Evolutionary conservation across 495 filamentous ascomycete species (phyloP).

Genomic region (Podospora pseudocomata): DNA sequence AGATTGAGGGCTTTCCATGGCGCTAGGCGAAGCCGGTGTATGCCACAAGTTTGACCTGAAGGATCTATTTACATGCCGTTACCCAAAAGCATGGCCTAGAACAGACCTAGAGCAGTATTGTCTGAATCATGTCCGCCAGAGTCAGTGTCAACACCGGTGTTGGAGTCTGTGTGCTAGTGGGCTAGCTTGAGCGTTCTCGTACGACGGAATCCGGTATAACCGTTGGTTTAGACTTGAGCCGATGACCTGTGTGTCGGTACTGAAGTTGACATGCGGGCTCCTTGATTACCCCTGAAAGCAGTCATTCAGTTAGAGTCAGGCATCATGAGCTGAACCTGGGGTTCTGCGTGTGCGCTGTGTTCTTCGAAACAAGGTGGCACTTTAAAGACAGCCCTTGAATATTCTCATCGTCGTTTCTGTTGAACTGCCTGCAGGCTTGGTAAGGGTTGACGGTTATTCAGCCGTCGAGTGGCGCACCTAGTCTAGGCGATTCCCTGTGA

Average conservation of each 20-base stretch:
- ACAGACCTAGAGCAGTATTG: not conserved
- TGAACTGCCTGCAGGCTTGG: not conserved
- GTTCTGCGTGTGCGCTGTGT: not conserved
- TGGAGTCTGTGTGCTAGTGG: not conserved
- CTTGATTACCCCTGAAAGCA: not conserved
- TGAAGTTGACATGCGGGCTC: not conserved
- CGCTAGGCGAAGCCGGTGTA: not conserved
- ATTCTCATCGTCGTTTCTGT: not conserved
- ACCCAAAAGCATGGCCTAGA: not conserved
- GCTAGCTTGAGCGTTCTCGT: not conserved
- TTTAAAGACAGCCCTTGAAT: not conserved
- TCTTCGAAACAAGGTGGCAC: not conserved
- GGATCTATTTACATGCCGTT: not conserved
- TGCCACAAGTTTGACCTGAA: not conserved
- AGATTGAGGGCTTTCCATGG: not conserved
- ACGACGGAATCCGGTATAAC: not conserved
- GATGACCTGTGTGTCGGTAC: not conserved
- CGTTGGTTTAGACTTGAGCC: not conserved
- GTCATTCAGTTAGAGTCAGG: not conserved
- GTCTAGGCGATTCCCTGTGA: not conserved
- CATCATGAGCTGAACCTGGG: not conserved
- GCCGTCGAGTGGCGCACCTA: not conserved
- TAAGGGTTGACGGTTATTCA: not conserved
- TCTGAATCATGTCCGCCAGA: not conserved
- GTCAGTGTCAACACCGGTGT: not conserved